Evolutionary conservation across 192 early-diverging fungal species (phyloP).

Genomic region (Backusella tuberculispora): DNA sequence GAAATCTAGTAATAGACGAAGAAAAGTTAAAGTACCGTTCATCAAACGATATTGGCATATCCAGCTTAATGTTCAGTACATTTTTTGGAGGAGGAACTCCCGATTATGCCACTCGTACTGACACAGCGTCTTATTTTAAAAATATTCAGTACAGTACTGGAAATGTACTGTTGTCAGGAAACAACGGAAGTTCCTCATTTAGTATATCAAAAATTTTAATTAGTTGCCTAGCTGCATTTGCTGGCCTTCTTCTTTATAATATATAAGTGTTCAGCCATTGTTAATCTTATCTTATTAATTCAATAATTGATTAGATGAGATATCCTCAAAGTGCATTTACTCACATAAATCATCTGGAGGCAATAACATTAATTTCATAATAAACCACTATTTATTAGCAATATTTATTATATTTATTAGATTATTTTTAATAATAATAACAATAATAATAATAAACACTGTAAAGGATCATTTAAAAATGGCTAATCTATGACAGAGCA

Average conservation of each 20-base stretch:
- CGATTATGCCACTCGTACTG: slow-evolving; percentile 41
- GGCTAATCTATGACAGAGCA: too few relatives aligned
- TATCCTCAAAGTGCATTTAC: too few relatives aligned
- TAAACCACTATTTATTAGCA: too few relatives aligned
- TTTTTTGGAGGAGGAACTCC: slow-evolving; percentile 55
- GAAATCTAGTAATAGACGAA: slow-evolving; percentile 36
- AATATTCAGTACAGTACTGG: slow-evolving; percentile 50
- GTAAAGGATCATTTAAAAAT: too few relatives aligned
- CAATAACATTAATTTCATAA: too few relatives aligned
- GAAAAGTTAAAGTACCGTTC: slow-evolving; percentile 46
- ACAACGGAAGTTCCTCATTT: background rate
- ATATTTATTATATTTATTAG: too few relatives aligned
- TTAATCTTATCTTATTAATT: background rate
- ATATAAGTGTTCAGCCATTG: background rate
- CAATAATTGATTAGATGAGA: too few relatives aligned
- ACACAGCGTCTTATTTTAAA: slow-evolving; percentile 49
- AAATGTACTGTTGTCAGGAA: background rate
- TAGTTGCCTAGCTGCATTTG: background rate
- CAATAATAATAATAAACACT: too few relatives aligned
- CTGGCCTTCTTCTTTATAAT: background rate
- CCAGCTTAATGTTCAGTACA: slow-evolving; percentile 52
- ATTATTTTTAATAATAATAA: too few relatives aligned
- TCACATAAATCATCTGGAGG: too few relatives aligned
- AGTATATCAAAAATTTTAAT: background rate
- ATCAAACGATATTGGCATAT: slow-evolving; percentile 46